Conservation (phyloP, 495 filamentous ascomycete species). For the Penicillium daleae region DNA sequence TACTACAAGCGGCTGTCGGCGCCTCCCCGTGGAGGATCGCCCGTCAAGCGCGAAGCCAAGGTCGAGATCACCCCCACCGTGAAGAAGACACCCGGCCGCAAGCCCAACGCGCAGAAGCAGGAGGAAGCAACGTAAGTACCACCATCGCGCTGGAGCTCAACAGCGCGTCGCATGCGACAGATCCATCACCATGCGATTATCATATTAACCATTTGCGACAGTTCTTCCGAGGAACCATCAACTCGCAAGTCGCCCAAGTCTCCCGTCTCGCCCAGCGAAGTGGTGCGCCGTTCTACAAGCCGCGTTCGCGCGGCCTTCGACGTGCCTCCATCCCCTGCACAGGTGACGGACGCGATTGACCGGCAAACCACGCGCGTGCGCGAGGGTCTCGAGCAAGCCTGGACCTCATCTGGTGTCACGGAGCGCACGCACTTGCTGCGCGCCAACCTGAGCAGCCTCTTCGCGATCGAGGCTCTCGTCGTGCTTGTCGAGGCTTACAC, state of each 20-base stretch:
- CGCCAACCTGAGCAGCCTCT: slow-evolving; percentile 65
- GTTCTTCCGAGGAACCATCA: slow-evolving; percentile 19
- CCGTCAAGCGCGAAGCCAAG: slow-evolving; percentile 69
- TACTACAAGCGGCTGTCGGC: slow-evolving; percentile 74
- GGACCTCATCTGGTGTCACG: slow-evolving; percentile 48
- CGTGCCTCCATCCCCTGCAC: slow-evolving; percentile 80
- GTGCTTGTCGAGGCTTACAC: slow-evolving; percentile 61
- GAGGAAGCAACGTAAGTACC: slow-evolving; percentile 49
- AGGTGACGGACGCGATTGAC: slow-evolving; percentile 82
- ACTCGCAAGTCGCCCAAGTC: slow-evolving; percentile 5
- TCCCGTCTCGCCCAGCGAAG: slow-evolving; percentile 5
- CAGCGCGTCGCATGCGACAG: slow-evolving; percentile 8
- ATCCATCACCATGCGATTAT: not conserved
- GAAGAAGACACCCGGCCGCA: slow-evolving; percentile 39
- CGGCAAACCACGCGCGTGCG: slow-evolving; percentile 67
- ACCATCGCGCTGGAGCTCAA: not conserved
- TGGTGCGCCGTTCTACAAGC: slow-evolving; percentile 21
- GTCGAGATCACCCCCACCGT: slow-evolving; percentile 33
- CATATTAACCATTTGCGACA: slow-evolving; percentile 11
- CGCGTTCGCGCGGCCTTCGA: slow-evolving; percentile 56
- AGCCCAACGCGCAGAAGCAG: slow-evolving; percentile 46
- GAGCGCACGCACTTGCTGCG: slow-evolving; percentile 56
- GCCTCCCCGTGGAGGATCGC: slow-evolving; percentile 59
- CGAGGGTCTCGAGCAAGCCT: slow-evolving; percentile 47
- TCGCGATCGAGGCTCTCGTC: slow-evolving; percentile 67